Conservation (phyloP, 2,329 filamentous ascomycete genomes). For the Neonectria coccinea region DNA sequence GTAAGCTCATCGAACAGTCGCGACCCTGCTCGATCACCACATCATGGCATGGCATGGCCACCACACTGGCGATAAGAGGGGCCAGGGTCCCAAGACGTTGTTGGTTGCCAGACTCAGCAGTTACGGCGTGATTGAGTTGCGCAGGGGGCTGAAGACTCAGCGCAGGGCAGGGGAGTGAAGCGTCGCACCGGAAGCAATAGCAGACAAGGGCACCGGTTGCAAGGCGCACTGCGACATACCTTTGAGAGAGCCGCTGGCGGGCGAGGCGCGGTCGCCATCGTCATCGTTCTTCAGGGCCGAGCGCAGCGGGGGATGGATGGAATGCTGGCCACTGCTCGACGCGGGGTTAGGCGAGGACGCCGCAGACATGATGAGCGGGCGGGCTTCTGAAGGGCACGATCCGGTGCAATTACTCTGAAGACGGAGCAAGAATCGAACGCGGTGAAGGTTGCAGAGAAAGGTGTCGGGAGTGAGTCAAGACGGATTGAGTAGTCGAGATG, state of each 20-base stretch:
- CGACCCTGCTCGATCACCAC: slow-evolving; percentile 19
- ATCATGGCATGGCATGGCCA: slow-evolving; percentile 27
- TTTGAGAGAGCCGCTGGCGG: slow-evolving; percentile 56
- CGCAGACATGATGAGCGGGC: slow-evolving; percentile 44
- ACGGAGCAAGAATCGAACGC: slow-evolving; percentile 7
- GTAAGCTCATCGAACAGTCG: slow-evolving; percentile 14
- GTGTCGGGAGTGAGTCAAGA: slow-evolving; percentile 26
- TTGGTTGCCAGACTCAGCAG: slow-evolving; percentile 24
- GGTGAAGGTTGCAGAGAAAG: slow-evolving; percentile 23
- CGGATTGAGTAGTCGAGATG: slow-evolving; percentile 31
- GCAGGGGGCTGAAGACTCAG: slow-evolving; percentile 23
- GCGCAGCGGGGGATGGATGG: slow-evolving; percentile 50
- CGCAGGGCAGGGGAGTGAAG: slow-evolving; percentile 23
- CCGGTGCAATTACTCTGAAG: slow-evolving; percentile 6
- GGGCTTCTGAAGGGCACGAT: slow-evolving; percentile 10
- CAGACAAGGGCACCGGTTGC: slow-evolving; percentile 14
- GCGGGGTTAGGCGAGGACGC: slow-evolving; percentile 35
- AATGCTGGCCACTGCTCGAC: slow-evolving; percentile 36
- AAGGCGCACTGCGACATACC: slow-evolving; percentile 50
- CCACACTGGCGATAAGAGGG: slow-evolving; percentile 30
- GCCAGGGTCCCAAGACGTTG: slow-evolving; percentile 18
- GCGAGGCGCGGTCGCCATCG: slow-evolving; percentile 52
- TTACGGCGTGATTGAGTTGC: slow-evolving; percentile 22
- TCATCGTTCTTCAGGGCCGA: slow-evolving; percentile 60
- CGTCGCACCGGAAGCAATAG: slow-evolving; percentile 4